Evolutionary conservation across 257 asterid species (phyloP).

Genomic region (Scutellaria galericulata): DNA sequence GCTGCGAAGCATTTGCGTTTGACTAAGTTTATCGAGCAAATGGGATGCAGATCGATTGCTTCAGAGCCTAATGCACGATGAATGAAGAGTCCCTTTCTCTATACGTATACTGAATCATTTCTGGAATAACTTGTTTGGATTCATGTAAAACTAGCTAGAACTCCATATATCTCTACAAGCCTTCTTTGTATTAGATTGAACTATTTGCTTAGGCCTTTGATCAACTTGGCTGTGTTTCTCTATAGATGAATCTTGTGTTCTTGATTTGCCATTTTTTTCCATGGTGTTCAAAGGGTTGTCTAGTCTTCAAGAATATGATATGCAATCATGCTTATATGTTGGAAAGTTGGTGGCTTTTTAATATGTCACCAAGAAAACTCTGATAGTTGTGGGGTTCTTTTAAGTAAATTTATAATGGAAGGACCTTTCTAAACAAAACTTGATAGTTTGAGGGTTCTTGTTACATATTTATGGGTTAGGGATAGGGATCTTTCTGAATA

Average conservation of each 20-base stretch:
- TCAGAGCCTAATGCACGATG: slow-evolving; percentile 51
- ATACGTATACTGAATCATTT: slow-evolving; percentile 2
- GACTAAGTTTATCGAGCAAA: slow-evolving; percentile 71
- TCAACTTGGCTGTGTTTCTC: slow-evolving; percentile 8
- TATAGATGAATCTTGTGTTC: neutral
- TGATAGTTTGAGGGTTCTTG: too few species aligned
- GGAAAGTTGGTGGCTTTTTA: too few species aligned
- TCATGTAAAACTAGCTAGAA: neutral
- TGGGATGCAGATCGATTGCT: slow-evolving; percentile 54
- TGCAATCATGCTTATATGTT: neutral
- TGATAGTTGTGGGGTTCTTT: too few species aligned
- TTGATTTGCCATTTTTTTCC: neutral
- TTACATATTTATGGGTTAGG: too few species aligned
- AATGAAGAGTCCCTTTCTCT: neutral
- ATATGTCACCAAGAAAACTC: too few species aligned
- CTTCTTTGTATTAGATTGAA: neutral
- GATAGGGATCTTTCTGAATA: too few species aligned
- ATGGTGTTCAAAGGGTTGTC: neutral
- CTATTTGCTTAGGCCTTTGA: neutral
- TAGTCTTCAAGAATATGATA: neutral
- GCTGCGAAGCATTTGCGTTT: slow-evolving; percentile 72
- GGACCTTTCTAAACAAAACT: too few species aligned
- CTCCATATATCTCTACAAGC: slow-evolving; percentile 3
- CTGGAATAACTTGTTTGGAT: slow-evolving; percentile 27
- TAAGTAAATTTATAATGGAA: too few species aligned